Evolutionary conservation across 2,329 filamentous ascomycete species (phyloP), one percentile per base, ranked within the genome.

Genomic region (Fonsecaea erecta): DNA sequence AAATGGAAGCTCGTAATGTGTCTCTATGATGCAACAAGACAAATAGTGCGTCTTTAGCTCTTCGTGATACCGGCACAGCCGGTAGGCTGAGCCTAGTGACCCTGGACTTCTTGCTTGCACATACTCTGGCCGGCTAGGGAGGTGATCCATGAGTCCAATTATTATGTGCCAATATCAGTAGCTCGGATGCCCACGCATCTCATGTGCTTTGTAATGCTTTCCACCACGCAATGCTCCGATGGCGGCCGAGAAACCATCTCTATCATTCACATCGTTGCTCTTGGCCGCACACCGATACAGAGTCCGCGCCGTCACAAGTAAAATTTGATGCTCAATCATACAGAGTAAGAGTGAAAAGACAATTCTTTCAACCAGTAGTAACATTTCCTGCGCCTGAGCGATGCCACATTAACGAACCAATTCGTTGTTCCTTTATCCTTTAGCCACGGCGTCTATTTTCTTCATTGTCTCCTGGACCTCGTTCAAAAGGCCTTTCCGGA

Each of bases 401-500:
- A 60, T 63, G 52, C 51, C 35, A 54, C 24, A 40, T 21, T 21
- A 21, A 46, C 43, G 18, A 48, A 48, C 21, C 43, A 48, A 48
- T 2, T n/a, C 21, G 16, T 8, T 48, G 7, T 26, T 64, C 48
- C 18, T 26, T 64, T 37, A 68, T 52, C 6, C 54, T 34, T 55
- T 62, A 1, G 66, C 70, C 46, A 71, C 72, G 59, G 72, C 69
- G 68, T 82, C 80, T 63, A 82, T 64, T 53, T 71, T 71, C 52
- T 71, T 75, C 58, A 81, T 71, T n/a, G 74, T 68, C 18, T 68
- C 71, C 68, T 82, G 78, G 9, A 78, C 76, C 64, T 81, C 78
- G 59, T 74, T 77, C 48, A 82, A 77, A 40, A 82, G 71, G 6
- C 74, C 75, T 64, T 75, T 80, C 69, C 75, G 75, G 68, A 88